phyloP scores from a whole-genome alignment of 495 filamentous ascomycete genomes.

The Choiromyces venosus region DNA sequence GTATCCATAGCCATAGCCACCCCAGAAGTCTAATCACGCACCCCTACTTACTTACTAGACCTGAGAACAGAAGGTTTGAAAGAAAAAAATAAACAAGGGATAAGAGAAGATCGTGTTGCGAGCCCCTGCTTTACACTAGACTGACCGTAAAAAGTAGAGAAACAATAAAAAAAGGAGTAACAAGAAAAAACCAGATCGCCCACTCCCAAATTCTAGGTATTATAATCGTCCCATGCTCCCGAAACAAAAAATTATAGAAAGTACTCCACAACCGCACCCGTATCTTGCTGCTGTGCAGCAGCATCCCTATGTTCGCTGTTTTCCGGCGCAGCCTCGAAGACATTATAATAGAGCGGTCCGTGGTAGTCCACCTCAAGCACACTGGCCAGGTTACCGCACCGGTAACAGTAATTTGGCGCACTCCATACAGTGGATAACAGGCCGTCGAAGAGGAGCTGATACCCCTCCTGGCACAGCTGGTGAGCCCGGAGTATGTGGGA shows the following conservation, averaged over 20 bases:
- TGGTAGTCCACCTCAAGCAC: constrained; percentile 91
- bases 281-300: constrained; percentile 62
- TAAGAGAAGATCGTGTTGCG: constrained; percentile 8
- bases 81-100: constrained; percentile 12
- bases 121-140: constrained; percentile 1
- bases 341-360: constrained; percentile 90
- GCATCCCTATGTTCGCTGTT: constrained; percentile 75
- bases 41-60: constrained; percentile 1
- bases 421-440: constrained; percentile 94
- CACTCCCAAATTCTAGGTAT: neutral
- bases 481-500: constrained; percentile 93
- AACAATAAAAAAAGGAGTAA: neutral
- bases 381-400: constrained; percentile 94
- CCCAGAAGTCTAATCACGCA: neutral
- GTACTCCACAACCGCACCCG: constrained; percentile 63
- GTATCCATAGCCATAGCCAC: neutral
- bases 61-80: constrained; percentile 43
- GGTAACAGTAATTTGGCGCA: constrained; percentile 93
- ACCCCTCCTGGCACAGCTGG: constrained; percentile 95
- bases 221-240: neutral
- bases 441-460: constrained; percentile 92
- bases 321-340: constrained; percentile 93
- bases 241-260: constrained; percentile 52
- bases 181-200: constrained; percentile 7
- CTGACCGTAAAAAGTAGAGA: constrained; percentile 2